Conservation (phyloP, 306 rosid genomes). For the Echinosophora koreensis region DNA sequence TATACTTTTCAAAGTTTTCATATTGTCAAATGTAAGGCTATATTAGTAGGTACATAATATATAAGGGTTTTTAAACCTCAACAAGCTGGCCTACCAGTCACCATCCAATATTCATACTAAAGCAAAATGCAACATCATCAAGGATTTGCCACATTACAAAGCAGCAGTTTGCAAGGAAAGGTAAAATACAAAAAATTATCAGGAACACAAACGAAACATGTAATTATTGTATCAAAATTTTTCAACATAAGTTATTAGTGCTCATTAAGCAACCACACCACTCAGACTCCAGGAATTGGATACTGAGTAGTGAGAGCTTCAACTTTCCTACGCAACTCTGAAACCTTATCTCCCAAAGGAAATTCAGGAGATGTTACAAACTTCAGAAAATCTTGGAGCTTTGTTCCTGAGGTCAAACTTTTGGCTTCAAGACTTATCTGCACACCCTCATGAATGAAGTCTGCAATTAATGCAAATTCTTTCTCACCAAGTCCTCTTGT, state of each 20-base stretch:
- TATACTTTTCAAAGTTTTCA: too few relatives aligned
- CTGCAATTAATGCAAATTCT: slow-evolving; percentile 74
- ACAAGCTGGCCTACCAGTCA: background rate
- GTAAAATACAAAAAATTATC: background rate
- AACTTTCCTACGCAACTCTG: slow-evolving; percentile 72
- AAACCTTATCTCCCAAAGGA: slow-evolving; percentile 58
- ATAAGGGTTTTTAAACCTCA: too few relatives aligned
- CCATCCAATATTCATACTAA: background rate
- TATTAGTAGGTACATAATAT: too few relatives aligned
- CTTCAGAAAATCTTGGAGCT: slow-evolving; percentile 85
- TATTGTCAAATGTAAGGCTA: too few relatives aligned
- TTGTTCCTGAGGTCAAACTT: slow-evolving; percentile 66
- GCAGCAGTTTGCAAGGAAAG: background rate
- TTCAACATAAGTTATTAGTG: slow-evolving; percentile 19
- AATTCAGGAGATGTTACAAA: slow-evolving; percentile 71
- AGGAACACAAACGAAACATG: slow-evolving; percentile 21
- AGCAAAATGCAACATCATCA: slow-evolving; percentile 14
- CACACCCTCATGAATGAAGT: slow-evolving; percentile 90
- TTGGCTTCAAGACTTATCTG: slow-evolving; percentile 75
- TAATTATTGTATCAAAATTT: slow-evolving; percentile 40
- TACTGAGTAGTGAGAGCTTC: slow-evolving; percentile 81
- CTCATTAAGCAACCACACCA: slow-evolving; percentile 3
- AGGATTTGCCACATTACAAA: slow-evolving; percentile 6
- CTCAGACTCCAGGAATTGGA: slow-evolving; percentile 86
- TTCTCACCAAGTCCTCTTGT: slow-evolving; percentile 86